A percentile compares a stretch with the other conserved stretches of the same genome.
These are phyloP conservation scores for Pseudomassariella vexata DNA, from an alignment of 2,329 filamentous ascomycete genomes.

Conservation along the genomic window DNA sequence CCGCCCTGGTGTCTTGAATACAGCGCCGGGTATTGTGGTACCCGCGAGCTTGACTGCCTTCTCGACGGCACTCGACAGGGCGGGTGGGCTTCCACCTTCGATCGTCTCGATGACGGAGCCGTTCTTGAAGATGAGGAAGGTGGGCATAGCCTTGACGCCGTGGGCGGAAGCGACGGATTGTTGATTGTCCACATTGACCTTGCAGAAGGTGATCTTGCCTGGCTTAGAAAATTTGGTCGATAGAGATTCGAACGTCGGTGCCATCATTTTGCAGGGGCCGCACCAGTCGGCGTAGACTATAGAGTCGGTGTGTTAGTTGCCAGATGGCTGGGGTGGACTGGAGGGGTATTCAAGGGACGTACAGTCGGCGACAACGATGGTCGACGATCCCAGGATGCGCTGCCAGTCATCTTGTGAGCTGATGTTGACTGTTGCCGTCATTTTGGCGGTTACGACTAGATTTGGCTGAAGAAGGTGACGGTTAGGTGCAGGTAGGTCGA, in stretches of 20 bases:
- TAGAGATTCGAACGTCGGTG: conserved; percentile 81
- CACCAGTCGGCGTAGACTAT: conserved; percentile 95
- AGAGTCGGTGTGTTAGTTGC: conserved; percentile 18
- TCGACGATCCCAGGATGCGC: conserved; percentile 63
- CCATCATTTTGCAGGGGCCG: conserved; percentile 87
- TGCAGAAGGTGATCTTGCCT: conserved; percentile 80
- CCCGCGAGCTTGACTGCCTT: conserved; percentile 55
- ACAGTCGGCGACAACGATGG: conserved; percentile 88
- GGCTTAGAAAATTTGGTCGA: conserved; percentile 74
- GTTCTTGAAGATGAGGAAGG: conserved; percentile 85
- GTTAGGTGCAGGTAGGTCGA: no score
- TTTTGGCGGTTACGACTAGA: no score
- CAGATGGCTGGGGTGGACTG: conserved; percentile 13
- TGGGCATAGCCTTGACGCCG: conserved; percentile 82
- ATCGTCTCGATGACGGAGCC: conserved; percentile 69
- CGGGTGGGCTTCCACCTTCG: conserved; percentile 72
- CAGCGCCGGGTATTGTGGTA: conserved; percentile 34
- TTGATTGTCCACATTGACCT: conserved; percentile 85
- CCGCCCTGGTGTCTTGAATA: conserved; percentile 50
- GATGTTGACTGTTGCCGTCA: conserved; percentile 50
- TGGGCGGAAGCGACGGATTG: conserved; percentile 71
- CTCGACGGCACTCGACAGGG: conserved; percentile 70
- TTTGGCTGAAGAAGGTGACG: no score
- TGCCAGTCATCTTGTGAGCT: conserved; percentile 66
- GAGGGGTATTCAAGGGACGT: conserved; percentile 30